A percentile compares a stretch with the other conserved stretches of the same genome.
Evolutionary conservation across 2,329 filamentous ascomycete genomes (phyloP).

Genomic region (Aureobasidium sp.): DNA sequence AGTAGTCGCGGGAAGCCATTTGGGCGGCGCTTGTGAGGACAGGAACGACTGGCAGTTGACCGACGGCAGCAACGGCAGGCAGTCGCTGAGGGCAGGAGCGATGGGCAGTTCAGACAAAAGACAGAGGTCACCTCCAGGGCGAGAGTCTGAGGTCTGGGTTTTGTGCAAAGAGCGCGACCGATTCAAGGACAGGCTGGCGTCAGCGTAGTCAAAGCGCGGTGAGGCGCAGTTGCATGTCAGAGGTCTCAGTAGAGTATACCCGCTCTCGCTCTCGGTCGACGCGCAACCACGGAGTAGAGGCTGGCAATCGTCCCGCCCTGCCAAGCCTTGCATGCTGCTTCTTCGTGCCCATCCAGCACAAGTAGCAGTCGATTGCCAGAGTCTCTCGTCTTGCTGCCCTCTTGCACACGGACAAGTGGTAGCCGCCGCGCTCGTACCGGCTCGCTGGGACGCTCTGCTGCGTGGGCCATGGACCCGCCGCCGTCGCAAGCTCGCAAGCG

Average conservation of each 20-base stretch:
- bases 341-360: neutral
- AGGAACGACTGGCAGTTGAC: neutral
- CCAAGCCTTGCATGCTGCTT: neutral
- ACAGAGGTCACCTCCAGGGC: conserved; percentile 3
- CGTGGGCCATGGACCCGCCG: neutral
- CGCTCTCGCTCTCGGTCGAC: neutral
- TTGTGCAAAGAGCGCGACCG: neutral
- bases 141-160: neutral
- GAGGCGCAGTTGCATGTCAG: neutral
- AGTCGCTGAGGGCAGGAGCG: too few species aligned
- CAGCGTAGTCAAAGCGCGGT: neutral
- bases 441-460: neutral
- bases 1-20: conserved; percentile 56
- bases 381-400: neutral
- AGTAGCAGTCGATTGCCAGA: neutral
- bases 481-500: neutral
- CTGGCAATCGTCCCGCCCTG: neutral
- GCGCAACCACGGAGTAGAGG: neutral
- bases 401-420: neutral
- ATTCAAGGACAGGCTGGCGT: neutral
- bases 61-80: too few species aligned
- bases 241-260: neutral
- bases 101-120: neutral
- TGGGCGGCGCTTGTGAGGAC: conserved; percentile 12
- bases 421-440: neutral